A percentile compares a stretch with the other conserved stretches of the same genome.
Evolutionary conservation across 805 yeast genomes (phyloP).

Genomic region (Candida xiaguanensis): DNA sequence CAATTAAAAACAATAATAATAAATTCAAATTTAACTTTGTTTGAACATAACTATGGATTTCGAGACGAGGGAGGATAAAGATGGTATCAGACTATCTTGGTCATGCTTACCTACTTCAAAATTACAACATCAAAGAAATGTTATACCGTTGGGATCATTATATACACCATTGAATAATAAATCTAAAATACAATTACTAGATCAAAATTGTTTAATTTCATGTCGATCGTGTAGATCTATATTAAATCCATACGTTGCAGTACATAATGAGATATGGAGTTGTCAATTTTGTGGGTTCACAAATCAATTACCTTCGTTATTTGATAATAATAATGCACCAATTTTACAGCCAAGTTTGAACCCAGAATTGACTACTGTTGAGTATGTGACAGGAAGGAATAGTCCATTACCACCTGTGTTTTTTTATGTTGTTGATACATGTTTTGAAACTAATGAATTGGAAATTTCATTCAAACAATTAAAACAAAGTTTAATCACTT

Average conservation of each 20-base stretch:
- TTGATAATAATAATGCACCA: conserved; percentile 13
- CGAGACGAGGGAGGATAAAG: conserved; percentile 60
- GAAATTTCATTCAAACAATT: conserved; percentile 38
- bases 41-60: conserved; percentile 31
- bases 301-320: conserved; percentile 36
- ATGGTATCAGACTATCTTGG: conserved; percentile 78
- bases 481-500: conserved; percentile 45
- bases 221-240: conserved; percentile 57
- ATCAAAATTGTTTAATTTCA: conserved; percentile 33
- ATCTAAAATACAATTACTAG: conserved; percentile 28
- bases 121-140: conserved; percentile 47
- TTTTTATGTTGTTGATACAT: conserved; percentile 55
- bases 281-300: conserved; percentile 55
- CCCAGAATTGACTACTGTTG: conserved; percentile 47
- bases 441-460: conserved; percentile 50
- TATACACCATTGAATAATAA: conserved; percentile 57
- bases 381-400: conserved; percentile 41
- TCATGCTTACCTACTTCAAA: conserved; percentile 56
- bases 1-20: not conserved
- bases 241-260: conserved; percentile 48
- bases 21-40: not conserved
- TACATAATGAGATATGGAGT: conserved; percentile 42
- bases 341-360: conserved; percentile 31
- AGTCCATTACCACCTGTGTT: conserved; percentile 46
- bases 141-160: conserved; percentile 53